Evolutionary conservation across 225 moss, liverwort and hornwort species (phyloP).

Genomic region (Climacium dendroides): DNA sequence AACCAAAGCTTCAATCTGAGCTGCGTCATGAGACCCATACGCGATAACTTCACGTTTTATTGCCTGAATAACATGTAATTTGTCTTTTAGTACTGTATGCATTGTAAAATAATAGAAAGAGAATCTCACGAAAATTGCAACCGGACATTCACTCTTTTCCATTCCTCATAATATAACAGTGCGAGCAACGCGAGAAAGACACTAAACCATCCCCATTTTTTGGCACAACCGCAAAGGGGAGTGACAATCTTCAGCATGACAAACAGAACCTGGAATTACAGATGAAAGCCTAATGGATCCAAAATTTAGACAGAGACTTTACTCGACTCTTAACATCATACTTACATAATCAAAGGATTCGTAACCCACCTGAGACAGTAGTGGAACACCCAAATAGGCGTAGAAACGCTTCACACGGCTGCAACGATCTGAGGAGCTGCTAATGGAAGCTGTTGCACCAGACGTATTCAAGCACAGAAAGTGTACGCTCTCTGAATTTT

Average conservation of each 20-base stretch:
- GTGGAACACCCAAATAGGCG: constrained; percentile 50
- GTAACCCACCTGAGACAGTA: constrained; percentile 62
- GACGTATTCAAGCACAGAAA: constrained; percentile 49
- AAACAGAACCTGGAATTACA: neutral
- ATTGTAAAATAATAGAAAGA: neutral
- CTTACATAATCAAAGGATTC: neutral
- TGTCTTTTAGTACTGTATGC: neutral
- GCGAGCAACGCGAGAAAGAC: neutral
- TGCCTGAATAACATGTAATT: constrained; percentile 15
- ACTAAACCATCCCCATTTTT: neutral
- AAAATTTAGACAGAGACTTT: neutral
- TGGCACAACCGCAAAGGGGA: neutral
- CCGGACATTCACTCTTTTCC: neutral
- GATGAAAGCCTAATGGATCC: neutral
- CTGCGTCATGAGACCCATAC: constrained; percentile 58
- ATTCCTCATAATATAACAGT: neutral
- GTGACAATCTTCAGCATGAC: neutral
- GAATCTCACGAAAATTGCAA: neutral
- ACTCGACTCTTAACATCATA: neutral
- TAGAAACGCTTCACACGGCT: constrained; percentile 50
- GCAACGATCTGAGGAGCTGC: constrained; percentile 13
- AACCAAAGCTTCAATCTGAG: constrained; percentile 49
- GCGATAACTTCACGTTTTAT: constrained; percentile 65
- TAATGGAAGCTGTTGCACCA: neutral
- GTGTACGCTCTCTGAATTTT: constrained; percentile 30